Conservation (phyloP, 495 filamentous ascomycete genomes). For the Monascus purpureus region DNA sequence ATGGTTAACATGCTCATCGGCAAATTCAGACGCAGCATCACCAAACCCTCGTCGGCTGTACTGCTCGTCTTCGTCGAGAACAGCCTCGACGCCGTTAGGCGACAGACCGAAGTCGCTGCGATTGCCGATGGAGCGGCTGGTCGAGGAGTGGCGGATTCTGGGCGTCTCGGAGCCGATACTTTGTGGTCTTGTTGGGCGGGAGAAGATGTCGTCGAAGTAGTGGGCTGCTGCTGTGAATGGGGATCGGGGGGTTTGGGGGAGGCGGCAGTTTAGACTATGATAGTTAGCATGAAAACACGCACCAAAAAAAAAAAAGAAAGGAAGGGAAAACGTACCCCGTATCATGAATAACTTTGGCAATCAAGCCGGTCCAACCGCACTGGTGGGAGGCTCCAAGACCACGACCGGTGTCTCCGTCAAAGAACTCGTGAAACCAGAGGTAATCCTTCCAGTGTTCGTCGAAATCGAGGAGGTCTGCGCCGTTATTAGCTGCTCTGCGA, state of each 20-base stretch:
- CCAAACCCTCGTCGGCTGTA: constrained; percentile 15
- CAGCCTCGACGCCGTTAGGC: constrained; percentile 16
- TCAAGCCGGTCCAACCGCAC: constrained; percentile 93
- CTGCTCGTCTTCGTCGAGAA: constrained; percentile 18
- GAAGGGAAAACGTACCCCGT: constrained; percentile 51
- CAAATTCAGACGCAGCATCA: constrained; percentile 12
- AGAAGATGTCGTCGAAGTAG: constrained; percentile 91
- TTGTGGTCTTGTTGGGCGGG: constrained; percentile 26
- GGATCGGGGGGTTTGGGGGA: constrained; percentile 84
- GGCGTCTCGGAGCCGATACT: constrained; percentile 17
- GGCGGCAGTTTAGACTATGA: constrained; percentile 67
- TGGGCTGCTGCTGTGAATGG: constrained; percentile 70
- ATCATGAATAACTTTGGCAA: constrained; percentile 94
- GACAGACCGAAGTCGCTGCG: constrained; percentile 63
- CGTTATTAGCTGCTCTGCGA: constrained; percentile 69
- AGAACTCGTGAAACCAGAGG: constrained; percentile 94
- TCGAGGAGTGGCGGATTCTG: constrained; percentile 65
- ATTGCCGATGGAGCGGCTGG: constrained; percentile 68
- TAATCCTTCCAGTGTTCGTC: constrained; percentile 88
- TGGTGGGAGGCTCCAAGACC: constrained; percentile 90
- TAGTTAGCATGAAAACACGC: too few species aligned
- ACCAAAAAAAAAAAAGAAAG: too few species aligned
- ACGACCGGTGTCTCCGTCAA: constrained; percentile 81
- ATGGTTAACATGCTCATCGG: constrained; percentile 50
- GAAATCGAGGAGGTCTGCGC: constrained; percentile 72